A percentile compares a stretch with the other conserved stretches of the same genome.
Conservation (phyloP, 306 rosid genomes). For the Quercus rubra region DNA sequence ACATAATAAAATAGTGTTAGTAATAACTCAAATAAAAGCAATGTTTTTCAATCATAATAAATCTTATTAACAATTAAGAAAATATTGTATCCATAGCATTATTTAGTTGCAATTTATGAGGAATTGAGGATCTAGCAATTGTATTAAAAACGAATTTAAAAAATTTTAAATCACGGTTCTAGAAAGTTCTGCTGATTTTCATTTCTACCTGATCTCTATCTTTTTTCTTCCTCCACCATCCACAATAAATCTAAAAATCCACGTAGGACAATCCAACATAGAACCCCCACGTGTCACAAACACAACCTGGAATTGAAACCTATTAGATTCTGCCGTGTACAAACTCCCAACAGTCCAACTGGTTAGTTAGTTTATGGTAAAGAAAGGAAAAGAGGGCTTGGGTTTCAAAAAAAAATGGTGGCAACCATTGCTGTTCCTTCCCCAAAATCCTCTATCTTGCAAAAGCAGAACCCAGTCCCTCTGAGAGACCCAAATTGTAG, state of each 20-base stretch:
- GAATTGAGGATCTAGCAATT: too few relatives aligned
- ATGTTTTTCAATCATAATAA: too few relatives aligned
- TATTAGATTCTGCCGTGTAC: not conserved
- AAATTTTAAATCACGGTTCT: not conserved
- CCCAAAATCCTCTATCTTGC: slow-evolving; percentile 57
- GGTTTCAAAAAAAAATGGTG: slow-evolving; percentile 31
- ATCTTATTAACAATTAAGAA: too few relatives aligned
- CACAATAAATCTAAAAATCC: slow-evolving; percentile 46
- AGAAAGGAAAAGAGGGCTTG: not conserved
- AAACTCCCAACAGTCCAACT: slow-evolving; percentile 5
- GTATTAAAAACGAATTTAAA: too few relatives aligned
- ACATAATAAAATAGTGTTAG: too few relatives aligned
- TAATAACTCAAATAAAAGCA: too few relatives aligned
- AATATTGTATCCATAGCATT: too few relatives aligned
- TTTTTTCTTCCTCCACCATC: not conserved
- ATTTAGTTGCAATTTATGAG: too few relatives aligned
- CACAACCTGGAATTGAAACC: slow-evolving; percentile 38
- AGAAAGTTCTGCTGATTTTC: not conserved
- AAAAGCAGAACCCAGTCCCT: slow-evolving; percentile 46
- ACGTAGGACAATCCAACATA: slow-evolving; percentile 28
- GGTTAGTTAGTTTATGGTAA: not conserved
- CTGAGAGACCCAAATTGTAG: slow-evolving; percentile 36
- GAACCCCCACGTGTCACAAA: slow-evolving; percentile 72
- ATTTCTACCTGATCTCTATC: too few relatives aligned
- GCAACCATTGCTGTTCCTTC: slow-evolving; percentile 54